These are phyloP conservation scores for Nymphaea colorata DNA, from an alignment of 164 flowering plant genomes.

Conservation along the genomic window DNA sequence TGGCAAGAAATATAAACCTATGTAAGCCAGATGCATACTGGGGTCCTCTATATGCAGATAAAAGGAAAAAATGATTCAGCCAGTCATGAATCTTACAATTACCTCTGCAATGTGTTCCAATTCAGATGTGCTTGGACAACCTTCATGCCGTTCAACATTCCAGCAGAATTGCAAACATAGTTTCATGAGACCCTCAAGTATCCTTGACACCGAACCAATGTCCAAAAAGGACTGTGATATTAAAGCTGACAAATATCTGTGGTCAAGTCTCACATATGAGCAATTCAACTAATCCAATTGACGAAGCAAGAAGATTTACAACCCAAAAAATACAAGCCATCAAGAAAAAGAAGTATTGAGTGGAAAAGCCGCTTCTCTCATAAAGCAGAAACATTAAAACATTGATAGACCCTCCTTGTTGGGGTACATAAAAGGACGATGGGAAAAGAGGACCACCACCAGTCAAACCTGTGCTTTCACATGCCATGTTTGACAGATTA, in stretches of 20 bases:
- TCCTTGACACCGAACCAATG: constrained; percentile 93
- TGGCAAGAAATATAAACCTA: too few species aligned
- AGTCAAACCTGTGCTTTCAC: too few species aligned
- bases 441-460: too few species aligned
- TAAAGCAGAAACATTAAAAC: too few species aligned
- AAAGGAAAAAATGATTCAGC: too few species aligned
- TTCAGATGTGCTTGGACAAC: constrained; percentile 44
- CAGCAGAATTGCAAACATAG: constrained; percentile 95
- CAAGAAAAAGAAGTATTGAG: too few species aligned
- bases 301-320: not conserved
- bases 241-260: constrained; percentile 89
- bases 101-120: constrained; percentile 87
- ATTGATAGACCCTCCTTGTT: too few species aligned
- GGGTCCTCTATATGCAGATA: too few species aligned
- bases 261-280: not conserved
- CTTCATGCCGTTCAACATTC: constrained; percentile 73
- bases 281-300: not conserved
- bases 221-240: constrained; percentile 97
- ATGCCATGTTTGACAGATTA: too few species aligned
- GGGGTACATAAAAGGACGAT: too few species aligned
- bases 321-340: not conserved
- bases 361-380: too few species aligned
- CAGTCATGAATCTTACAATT: constrained; percentile 1
- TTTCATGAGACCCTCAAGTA: constrained; percentile 89
- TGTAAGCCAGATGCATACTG: too few species aligned